Base-by-base conservation (phyloP, 768 basidiomycete species). In the Leucosporidium creatinivorum region DNA sequence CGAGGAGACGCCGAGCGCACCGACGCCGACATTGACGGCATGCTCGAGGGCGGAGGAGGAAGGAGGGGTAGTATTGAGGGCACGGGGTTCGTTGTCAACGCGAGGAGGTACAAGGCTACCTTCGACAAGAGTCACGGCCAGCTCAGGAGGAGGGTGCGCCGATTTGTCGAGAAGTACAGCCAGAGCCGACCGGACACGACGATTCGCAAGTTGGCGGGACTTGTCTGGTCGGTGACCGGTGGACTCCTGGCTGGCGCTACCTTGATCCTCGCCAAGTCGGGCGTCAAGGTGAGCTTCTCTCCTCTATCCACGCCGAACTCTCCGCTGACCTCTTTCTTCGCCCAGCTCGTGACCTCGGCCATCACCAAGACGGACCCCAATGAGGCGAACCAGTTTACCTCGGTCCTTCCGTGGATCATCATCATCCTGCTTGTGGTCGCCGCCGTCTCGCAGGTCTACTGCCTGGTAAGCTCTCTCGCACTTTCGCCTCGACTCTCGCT, bases 161-260 rank as follows among this genome's bases (percentile, higher is more conserved):
- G 28, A 1, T 10, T 10, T 0, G 10, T 71, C 19, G 69, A 62
- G 58, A 44, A 49, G 21, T 75, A 72, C 72, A 62, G 52, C 10
- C 56, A 55, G 49, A 23, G 28, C 5, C 51, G 65, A n/a, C 69
- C 69, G 9, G 93, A 98, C 75, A 88, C 84, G 73, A 86, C 86
- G 62, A 81, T 98, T 51, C 87, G 88, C 10, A 96, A 92, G 90
- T 86, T 89, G 31, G 82, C 93, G 55, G 93, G 93, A 19, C 91
- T 98, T 59, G 87, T 87, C 2, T 97, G 93, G 94, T 89, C 91
- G 3, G 92, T 92, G 69, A 86, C 86, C 63, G 93, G 93, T 44
- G 93, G 93, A 18, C 88, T 91, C 47, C 80, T 98, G 49, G 91
- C 91, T 9, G 94, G 93, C 8, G 86, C 87, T 51, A 89, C 86